phyloP scores from a whole-genome alignment of 2,329 filamentous ascomycete species.

The Botrytis elliptica region DNA sequence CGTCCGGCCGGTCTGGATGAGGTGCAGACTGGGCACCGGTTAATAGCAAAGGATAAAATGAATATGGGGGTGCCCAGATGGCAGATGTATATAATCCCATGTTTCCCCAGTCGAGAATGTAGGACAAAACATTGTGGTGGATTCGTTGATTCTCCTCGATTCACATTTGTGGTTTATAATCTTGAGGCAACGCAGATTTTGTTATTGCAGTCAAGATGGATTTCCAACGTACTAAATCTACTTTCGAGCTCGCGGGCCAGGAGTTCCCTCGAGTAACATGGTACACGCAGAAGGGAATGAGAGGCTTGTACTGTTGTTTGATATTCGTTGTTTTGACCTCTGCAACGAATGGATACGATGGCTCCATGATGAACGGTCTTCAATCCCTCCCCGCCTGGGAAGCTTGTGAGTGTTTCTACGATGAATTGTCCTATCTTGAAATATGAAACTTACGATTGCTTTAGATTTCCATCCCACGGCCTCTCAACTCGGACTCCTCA shows the following conservation, averaged over 20 bases:
- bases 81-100: conserved; percentile 1
- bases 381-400: conserved; percentile 48
- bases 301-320: conserved; percentile 53
- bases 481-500: conserved; percentile 45
- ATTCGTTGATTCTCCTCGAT: background rate
- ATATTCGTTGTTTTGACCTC: conserved; percentile 43
- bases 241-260: conserved; percentile 36
- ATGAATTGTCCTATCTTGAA: conserved; percentile 37
- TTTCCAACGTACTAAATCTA: conserved; percentile 29
- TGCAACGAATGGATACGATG: conserved; percentile 48
- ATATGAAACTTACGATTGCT: conserved; percentile 43
- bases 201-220: conserved; percentile 19
- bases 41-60: conserved; percentile 6
- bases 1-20: conserved; percentile 4
- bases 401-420: conserved; percentile 47
- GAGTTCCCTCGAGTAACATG: conserved; percentile 45
- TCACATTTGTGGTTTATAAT: background rate
- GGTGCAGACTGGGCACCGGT: conserved; percentile 5
- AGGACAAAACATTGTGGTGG: background rate
- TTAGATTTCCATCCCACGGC: conserved; percentile 40
- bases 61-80: background rate
- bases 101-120: background rate
- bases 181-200: conserved; percentile 2
- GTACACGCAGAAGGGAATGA: conserved; percentile 54
- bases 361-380: conserved; percentile 48